A percentile compares a stretch with the other conserved stretches of the same genome.
Conservation (phyloP, 129 eudicot species). For the Flaveria trinervia region DNA sequence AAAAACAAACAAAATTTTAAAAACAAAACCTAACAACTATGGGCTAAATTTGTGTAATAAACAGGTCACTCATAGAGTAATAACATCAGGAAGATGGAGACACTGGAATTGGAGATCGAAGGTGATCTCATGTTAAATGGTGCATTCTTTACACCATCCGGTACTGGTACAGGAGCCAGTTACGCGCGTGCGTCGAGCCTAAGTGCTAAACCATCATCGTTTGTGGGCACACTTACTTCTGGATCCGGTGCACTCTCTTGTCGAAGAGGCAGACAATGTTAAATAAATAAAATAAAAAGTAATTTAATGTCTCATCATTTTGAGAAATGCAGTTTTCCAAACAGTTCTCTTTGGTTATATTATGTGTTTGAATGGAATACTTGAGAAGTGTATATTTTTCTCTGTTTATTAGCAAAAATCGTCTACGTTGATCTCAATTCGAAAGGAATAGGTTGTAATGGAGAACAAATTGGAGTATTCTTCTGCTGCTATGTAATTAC, state of each 20-base stretch:
- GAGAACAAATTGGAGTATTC: conserved; percentile 26
- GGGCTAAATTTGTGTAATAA: background rate
- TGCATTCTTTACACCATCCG: conserved; percentile 82
- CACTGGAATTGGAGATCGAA: conserved; percentile 91
- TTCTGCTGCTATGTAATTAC: conserved; percentile 43
- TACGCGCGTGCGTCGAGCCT: conserved; percentile 90
- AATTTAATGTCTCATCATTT: conserved; percentile 33
- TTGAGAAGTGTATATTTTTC: conserved; percentile 48
- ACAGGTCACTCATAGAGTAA: conserved; percentile 87
- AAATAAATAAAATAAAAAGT: conserved; percentile 15
- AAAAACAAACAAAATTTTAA: background rate
- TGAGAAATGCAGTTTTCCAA: conserved; percentile 32
- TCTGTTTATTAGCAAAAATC: conserved; percentile 24
- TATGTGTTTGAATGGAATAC: conserved; percentile 31
- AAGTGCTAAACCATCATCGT: conserved; percentile 82
- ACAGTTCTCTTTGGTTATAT: conserved; percentile 28
- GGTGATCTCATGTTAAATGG: conserved; percentile 87
- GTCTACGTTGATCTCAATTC: conserved; percentile 20
- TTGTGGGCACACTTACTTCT: conserved; percentile 77
- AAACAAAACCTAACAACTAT: background rate
- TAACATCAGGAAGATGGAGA: conserved; percentile 52
- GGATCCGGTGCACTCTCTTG: conserved; percentile 80
- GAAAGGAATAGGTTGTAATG: background rate
- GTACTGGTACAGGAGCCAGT: conserved; percentile 75
- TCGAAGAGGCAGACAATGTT: conserved; percentile 68